These are phyloP conservation scores for Calamus simplicifolius DNA, from an alignment of 176 grass and related monocot species.

Conservation along the genomic window DNA sequence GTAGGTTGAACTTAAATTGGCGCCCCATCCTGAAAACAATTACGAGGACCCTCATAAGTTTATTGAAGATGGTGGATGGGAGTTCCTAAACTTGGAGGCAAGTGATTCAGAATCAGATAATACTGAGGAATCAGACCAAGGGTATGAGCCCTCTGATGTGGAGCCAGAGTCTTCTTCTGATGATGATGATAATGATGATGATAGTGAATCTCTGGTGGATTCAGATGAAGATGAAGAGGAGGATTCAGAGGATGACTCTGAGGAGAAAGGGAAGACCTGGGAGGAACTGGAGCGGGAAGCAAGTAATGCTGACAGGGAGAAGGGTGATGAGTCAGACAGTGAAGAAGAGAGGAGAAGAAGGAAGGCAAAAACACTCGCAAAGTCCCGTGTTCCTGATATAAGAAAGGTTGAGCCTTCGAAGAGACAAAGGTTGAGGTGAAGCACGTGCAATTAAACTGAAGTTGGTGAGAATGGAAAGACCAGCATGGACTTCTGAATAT, in stretches of 20 bases:
- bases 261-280: conserved; percentile 95
- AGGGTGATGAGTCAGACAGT: conserved; percentile 65
- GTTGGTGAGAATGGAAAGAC: too few species aligned
- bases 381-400: conserved; percentile 30
- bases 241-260: conserved; percentile 65
- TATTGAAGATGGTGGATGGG: conserved; percentile 77
- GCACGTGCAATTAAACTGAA: too few species aligned
- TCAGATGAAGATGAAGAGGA: conserved; percentile 50
- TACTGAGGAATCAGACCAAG: conserved; percentile 74
- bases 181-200: conserved; percentile 48
- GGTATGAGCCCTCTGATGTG: conserved; percentile 69
- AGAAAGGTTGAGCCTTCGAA: conserved; percentile 37
- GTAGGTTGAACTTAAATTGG: conserved; percentile 83
- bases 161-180: conserved; percentile 70
- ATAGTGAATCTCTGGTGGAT: conserved; percentile 48
- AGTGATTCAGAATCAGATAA: conserved; percentile 79
- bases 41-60: conserved; percentile 79
- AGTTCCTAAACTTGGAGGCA: conserved; percentile 88
- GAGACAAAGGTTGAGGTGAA: conserved; percentile 41
- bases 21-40: conserved; percentile 89
- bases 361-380: conserved; percentile 40
- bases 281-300: conserved; percentile 85
- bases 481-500: too few species aligned
- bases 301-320: conserved; percentile 60
- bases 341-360: conserved; percentile 73